phyloP scores from a whole-genome alignment of 148 eudicot species.

The Rhododendron vialii region DNA sequence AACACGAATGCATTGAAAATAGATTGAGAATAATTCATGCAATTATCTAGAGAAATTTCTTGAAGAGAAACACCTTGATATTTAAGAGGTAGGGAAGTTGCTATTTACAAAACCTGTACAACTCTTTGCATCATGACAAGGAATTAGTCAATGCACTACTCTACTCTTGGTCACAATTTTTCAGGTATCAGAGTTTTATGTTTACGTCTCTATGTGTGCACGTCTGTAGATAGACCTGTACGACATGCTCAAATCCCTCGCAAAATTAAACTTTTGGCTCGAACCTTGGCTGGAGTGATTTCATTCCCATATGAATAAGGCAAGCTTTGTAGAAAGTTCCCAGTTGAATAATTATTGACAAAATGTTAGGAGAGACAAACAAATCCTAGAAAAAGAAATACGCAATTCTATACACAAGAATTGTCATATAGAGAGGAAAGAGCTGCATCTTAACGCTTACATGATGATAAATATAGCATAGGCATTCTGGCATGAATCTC shows the following conservation, averaged over 20 bases:
- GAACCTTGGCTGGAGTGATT: background rate
- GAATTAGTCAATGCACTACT: background rate
- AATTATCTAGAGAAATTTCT: background rate
- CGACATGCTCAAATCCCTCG: background rate
- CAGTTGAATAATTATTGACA: background rate
- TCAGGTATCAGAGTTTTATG: background rate
- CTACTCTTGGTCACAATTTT: background rate
- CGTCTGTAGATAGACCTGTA: background rate
- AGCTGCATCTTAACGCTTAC: slow-evolving; percentile 38
- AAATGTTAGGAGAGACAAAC: background rate
- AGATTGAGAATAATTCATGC: background rate
- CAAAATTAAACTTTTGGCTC: background rate
- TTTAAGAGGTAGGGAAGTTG: background rate
- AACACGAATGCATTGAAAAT: background rate
- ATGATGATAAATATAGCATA: slow-evolving; percentile 95
- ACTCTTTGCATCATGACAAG: background rate
- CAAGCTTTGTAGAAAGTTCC: background rate
- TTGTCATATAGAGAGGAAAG: background rate
- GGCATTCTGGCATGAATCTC: slow-evolving; percentile 99
- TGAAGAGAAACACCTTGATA: background rate
- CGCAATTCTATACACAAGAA: background rate
- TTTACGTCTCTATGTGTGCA: background rate
- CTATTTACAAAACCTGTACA: background rate
- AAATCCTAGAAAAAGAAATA: background rate
- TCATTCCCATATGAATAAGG: background rate